Conservation (phyloP, 257 asterid genomes). For the Leptodermis oblonga region DNA sequence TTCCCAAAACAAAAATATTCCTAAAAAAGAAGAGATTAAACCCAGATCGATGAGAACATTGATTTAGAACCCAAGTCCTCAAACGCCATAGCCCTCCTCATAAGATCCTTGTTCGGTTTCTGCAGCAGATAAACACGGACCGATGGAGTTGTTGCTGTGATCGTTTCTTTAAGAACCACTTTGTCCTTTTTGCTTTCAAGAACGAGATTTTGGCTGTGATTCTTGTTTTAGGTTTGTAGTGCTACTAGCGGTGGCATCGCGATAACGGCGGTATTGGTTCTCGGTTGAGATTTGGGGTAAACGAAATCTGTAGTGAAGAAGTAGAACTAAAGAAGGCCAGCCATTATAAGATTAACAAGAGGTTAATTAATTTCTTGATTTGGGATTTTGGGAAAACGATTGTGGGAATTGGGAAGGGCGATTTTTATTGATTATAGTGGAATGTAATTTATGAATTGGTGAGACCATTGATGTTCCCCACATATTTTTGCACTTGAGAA, state of each 20-base stretch:
- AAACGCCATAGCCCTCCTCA: background rate
- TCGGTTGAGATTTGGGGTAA: conserved; percentile 33
- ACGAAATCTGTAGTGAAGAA: conserved; percentile 61
- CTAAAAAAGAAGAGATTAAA: background rate
- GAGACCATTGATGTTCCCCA: background rate
- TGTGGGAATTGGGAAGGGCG: too few species aligned
- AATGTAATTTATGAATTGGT: background rate
- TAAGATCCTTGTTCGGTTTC: background rate
- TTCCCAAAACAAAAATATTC: background rate
- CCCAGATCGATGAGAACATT: background rate
- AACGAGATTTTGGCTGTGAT: background rate
- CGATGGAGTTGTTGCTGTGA: background rate
- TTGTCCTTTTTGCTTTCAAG: background rate
- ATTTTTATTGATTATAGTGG: background rate
- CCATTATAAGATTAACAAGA: conserved; percentile 16
- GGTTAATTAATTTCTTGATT: too few species aligned
- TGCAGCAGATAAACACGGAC: background rate
- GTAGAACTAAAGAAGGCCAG: conserved; percentile 54
- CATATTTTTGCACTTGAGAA: too few species aligned
- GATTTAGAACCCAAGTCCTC: background rate
- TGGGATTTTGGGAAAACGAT: too few species aligned
- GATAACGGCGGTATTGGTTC: background rate
- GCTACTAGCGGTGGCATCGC: background rate
- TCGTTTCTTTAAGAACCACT: background rate
- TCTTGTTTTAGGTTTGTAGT: background rate